Base-by-base conservation (phyloP, 2,329 filamentous ascomycete genomes). In the Grosmannia serpens region DNA sequence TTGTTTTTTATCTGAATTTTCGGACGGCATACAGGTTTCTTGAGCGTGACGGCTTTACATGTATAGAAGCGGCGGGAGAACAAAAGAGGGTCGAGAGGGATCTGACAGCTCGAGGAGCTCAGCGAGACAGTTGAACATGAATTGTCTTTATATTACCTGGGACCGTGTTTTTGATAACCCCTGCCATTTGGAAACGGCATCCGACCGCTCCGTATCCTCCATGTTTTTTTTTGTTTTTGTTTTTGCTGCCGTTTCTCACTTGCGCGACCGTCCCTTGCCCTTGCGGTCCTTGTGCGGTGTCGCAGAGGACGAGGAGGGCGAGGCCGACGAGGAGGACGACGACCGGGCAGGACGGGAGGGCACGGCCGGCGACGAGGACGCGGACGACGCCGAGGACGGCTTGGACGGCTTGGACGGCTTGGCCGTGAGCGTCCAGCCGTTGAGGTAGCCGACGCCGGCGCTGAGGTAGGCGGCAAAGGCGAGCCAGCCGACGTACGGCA, bases 381-480 rank as follows among this genome's bases (percentile, higher is more conserved):
- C 27, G 15, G 49, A 9, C 13, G 49, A 26, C 8, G 29, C 29
- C 29, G 50, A 17, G 4, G 50, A 4, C n/a, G 50, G 17, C 11
- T 24, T 13, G 8, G 49, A 15, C 9, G 50, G 11, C 26, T 26
- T 24, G 11, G 47, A 20, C 26, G 47, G 3, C 26, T 20, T 51
- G 5, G 49, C 26, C 26, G 44, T 66, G 60, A 87, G 73, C 64
- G 82, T 77, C 87, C 87, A 90, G 54, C 75, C 71, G 69, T 90
- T 91, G 70, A 90, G 69, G 63, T 85, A 75, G 1, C 86, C 85
- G 3, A 84, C 79, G 0, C 84, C 84, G 1, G 82, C 83, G 66
- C 84, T 89, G 56, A 97, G 75, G 69, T 96, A 97, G 0, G 88
- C 90, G 35, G 91, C 91, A 69, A 95, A 96, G 57, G 84, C 77